Evolutionary conservation across 495 filamentous ascomycete species (phyloP), one percentile per base, ranked within the genome.

Genomic region (Trichoderma gamsii): DNA sequence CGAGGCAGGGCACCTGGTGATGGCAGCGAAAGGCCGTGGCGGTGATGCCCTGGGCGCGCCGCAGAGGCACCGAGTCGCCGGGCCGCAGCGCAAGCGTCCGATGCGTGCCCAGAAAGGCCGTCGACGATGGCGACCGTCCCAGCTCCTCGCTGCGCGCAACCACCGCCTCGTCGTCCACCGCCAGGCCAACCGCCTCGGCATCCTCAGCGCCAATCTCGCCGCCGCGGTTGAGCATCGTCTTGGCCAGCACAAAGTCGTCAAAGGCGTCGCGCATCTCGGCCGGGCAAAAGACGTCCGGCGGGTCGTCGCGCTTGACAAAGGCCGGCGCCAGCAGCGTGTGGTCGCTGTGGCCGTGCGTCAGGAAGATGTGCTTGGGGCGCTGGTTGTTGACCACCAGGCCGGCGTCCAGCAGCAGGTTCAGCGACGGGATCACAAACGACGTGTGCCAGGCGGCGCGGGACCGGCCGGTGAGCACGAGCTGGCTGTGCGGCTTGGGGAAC

Each of bases 391-490:
- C 74, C 18, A 64, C 66, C 4, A 79, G 70, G 1, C 78, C 78
- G 43, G 76, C 73, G 71, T 79, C 78, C 18, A 79, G 73, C 18
- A 79, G 72, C 13, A 79, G 73, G 63, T 77, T 75, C 64, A 79
- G 76, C 65, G 76, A 72, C 13, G 78, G 74, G 66, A 79, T 72
- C 27, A 79, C 70, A 63, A 79, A 79, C 11, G 78, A 79, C 18
- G 78, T 79, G 73, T 79, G 78, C 78, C 78, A 79, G 41, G 78
- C 78, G 2, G 78, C 78, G 32, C 78, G 76, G 1, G 78, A 79
- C 13, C 71, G 71, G 41, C 78, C 78, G 16, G 75, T 77, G 3
- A 79, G 73, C 41, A 74, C 69, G 66, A 74, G 73, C 69, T 75
- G 67, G 35, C 72, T 67, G 71, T 72, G 76, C 0, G 78, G 77